These are phyloP conservation scores for Forsythia viridissima DNA, from an alignment of 257 asterid genomes.

Conservation along the genomic window DNA sequence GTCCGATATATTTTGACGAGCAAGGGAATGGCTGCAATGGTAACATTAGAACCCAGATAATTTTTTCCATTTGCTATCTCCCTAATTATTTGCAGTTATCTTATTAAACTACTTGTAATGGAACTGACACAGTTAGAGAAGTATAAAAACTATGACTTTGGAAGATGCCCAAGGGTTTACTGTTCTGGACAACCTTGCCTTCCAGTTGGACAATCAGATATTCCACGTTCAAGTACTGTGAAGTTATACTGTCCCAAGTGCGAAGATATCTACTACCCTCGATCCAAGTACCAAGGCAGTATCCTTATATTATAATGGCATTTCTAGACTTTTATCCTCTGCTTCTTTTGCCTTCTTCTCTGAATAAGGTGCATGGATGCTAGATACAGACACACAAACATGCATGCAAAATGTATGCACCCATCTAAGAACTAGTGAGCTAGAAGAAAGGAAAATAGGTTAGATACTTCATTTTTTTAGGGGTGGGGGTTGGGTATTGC, in stretches of 20 bases:
- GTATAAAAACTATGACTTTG: constrained; percentile 84
- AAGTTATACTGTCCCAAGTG: constrained; percentile 86
- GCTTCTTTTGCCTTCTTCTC: neutral
- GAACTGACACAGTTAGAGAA: constrained; percentile 67
- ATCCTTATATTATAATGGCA: constrained; percentile 47
- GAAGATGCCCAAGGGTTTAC: constrained; percentile 85
- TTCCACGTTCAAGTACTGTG: constrained; percentile 86
- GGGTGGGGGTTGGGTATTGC: neutral
- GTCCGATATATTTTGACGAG: constrained; percentile 82
- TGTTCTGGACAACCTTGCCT: constrained; percentile 91
- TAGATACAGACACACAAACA: neutral
- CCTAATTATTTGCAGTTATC: neutral
- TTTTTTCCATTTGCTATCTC: neutral
- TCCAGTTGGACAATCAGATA: constrained; percentile 90
- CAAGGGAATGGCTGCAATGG: constrained; percentile 98
- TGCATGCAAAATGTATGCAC: neutral
- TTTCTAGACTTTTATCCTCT: constrained; percentile 11
- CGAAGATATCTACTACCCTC: constrained; percentile 85
- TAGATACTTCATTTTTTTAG: neutral
- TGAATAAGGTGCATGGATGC: constrained; percentile 3
- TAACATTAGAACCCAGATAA: constrained; percentile 28
- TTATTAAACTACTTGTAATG: constrained; percentile 18
- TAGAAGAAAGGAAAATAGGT: neutral
- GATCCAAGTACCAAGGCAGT: constrained; percentile 97
- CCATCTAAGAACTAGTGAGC: neutral